phyloP scores from a whole-genome alignment of 2,329 filamentous ascomycete genomes.

The Venturiaceae sp. region DNA sequence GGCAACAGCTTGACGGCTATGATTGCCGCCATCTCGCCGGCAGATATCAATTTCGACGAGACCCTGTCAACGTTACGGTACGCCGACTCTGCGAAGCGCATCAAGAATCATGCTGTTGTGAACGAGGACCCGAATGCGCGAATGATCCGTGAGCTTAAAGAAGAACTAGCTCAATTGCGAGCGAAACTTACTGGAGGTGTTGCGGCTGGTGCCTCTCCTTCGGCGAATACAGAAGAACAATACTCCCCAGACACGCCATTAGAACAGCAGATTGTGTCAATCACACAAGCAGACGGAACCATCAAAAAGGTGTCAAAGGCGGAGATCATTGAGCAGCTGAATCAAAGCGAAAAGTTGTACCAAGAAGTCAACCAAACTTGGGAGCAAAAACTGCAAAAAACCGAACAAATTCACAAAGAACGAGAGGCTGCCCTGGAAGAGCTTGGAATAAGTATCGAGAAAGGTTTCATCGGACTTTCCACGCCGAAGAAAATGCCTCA shows the following conservation, averaged over 20 bases:
- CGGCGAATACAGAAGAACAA: constrained; percentile 60
- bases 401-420: constrained; percentile 95
- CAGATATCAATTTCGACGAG: constrained; percentile 98
- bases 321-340: constrained; percentile 93
- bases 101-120: constrained; percentile 99
- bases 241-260: constrained; percentile 88
- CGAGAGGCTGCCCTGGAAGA: constrained; percentile 91
- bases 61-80: constrained; percentile 92
- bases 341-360: constrained; percentile 92
- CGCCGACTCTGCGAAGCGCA: constrained; percentile 94
- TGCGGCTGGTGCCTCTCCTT: constrained; percentile 30
- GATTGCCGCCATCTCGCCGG: constrained; percentile 97
- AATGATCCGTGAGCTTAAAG: constrained; percentile 97
- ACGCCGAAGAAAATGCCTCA: constrained; percentile 99
- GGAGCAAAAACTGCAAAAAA: constrained; percentile 93
- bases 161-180: constrained; percentile 77
- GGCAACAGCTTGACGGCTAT: constrained; percentile 99
- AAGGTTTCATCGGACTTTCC: constrained; percentile 88
- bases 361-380: constrained; percentile 96
- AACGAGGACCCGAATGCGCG: constrained; percentile 98
- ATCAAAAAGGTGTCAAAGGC: constrained; percentile 96
- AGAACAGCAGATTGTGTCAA: constrained; percentile 93
- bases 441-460: constrained; percentile 96
- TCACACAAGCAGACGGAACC: constrained; percentile 73
- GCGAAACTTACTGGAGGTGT: constrained; percentile 59